These are phyloP conservation scores for Leccinum disarticulatum DNA, from an alignment of 768 basidiomycete species.

Conservation along the genomic window DNA sequence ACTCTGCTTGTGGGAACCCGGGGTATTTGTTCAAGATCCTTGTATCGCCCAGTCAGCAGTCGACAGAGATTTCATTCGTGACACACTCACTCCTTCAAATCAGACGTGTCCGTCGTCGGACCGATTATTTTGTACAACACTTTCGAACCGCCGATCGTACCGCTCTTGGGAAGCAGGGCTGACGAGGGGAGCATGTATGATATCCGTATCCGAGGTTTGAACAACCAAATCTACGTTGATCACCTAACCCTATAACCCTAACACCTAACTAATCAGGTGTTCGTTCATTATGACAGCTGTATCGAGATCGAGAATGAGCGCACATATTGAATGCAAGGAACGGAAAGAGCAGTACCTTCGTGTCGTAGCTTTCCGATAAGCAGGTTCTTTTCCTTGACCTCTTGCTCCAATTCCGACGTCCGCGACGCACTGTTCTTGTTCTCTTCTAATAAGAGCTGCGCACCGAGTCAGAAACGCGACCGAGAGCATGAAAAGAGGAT, in stretches of 20 bases:
- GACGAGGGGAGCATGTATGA: slow-evolving; percentile 63
- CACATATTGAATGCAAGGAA: slow-evolving; percentile 3
- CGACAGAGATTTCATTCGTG: neutral
- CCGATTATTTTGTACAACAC: slow-evolving; percentile 81
- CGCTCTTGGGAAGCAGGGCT: slow-evolving; percentile 59
- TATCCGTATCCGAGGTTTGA: slow-evolving; percentile 85
- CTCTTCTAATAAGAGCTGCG: slow-evolving; percentile 74
- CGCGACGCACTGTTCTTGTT: slow-evolving; percentile 62
- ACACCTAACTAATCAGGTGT: too few species aligned
- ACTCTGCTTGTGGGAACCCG: slow-evolving; percentile 86
- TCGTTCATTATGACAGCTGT: slow-evolving; percentile 95
- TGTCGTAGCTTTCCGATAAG: slow-evolving; percentile 94
- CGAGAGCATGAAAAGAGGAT: neutral
- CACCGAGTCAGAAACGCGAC: slow-evolving; percentile 5
- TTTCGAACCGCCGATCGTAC: slow-evolving; percentile 71
- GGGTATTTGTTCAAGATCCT: slow-evolving; percentile 71
- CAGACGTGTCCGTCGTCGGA: slow-evolving; percentile 46
- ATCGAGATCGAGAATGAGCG: neutral
- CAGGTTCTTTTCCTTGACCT: slow-evolving; percentile 94
- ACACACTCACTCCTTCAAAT: slow-evolving; percentile 28
- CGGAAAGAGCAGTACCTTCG: slow-evolving; percentile 63
- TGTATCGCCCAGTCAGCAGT: slow-evolving; percentile 2
- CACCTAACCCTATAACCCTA: too few species aligned
- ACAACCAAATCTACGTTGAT: slow-evolving; percentile 77
- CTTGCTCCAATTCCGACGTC: slow-evolving; percentile 77